These are phyloP conservation scores for Laguncularia racemosa DNA, from an alignment of 345 rosid genomes.

Conservation along the genomic window DNA sequence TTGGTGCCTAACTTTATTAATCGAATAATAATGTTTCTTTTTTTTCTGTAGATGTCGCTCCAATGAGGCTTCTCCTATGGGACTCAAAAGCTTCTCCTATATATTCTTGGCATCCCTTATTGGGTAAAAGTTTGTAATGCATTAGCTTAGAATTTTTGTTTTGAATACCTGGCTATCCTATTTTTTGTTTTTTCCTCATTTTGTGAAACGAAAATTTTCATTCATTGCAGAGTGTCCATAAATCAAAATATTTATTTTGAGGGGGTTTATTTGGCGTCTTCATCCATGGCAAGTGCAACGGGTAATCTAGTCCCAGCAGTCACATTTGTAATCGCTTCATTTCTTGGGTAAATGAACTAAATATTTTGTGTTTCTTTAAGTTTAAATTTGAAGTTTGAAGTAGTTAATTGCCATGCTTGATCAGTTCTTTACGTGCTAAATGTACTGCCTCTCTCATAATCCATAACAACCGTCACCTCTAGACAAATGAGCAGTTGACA, in stretches of 20 bases:
- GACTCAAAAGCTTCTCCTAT: slow-evolving; percentile 24
- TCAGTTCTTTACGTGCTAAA: too few relatives aligned
- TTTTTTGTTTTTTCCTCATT: background rate
- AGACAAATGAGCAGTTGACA: too few relatives aligned
- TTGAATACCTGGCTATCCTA: background rate
- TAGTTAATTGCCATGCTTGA: too few relatives aligned
- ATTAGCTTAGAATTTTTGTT: background rate
- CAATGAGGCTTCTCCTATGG: slow-evolving; percentile 15
- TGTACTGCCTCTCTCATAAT: too few relatives aligned
- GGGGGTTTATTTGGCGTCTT: slow-evolving; percentile 36
- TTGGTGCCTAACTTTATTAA: background rate
- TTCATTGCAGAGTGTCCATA: slow-evolving; percentile 21
- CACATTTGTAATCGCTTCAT: slow-evolving; percentile 30
- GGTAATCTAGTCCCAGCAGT: slow-evolving; percentile 32
- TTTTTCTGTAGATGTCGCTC: slow-evolving; percentile 19
- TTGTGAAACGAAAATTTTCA: background rate
- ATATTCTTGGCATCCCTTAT: slow-evolving; percentile 31
- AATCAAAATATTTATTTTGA: slow-evolving; percentile 32
- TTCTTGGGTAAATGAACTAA: slow-evolving; percentile 27
- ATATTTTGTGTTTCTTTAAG: too few relatives aligned
- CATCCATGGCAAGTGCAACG: slow-evolving; percentile 35
- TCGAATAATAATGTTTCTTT: background rate
- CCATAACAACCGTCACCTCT: too few relatives aligned
- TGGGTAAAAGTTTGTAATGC: slow-evolving; percentile 17
- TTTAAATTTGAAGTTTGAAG: too few relatives aligned